Evolutionary conservation across 2,329 filamentous ascomycete genomes (phyloP).

Genomic region (Pyricularia pennisetigena): DNA sequence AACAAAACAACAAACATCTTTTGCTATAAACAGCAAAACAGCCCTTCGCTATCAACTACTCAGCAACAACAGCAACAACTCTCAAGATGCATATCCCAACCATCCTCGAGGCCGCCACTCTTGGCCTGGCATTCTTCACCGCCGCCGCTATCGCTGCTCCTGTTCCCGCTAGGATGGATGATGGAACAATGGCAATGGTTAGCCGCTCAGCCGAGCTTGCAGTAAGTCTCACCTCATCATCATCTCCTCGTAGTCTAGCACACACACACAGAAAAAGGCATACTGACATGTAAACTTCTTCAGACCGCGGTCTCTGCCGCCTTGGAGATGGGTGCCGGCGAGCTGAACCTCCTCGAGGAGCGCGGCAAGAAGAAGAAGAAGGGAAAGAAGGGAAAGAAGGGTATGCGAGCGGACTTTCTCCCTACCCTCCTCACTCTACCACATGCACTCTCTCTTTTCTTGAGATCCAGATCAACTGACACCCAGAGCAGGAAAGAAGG

Average conservation of each 20-base stretch:
- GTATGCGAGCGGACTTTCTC: neutral
- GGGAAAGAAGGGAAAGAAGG: slow-evolving; percentile 6
- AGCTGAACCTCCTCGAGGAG: neutral
- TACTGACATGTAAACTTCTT: neutral
- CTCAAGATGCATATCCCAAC: slow-evolving; percentile 2
- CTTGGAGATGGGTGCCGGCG: neutral
- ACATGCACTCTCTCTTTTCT: neutral
- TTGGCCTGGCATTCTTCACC: neutral
- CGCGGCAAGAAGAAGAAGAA: neutral
- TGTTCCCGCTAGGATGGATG: neutral
- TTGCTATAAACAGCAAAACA: neutral
- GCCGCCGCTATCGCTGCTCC: neutral
- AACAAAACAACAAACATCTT: neutral
- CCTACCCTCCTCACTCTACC: neutral
- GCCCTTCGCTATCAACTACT: neutral
- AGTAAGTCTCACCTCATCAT: neutral
- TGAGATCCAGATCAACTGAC: neutral
- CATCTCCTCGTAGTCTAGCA: neutral
- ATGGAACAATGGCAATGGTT: neutral
- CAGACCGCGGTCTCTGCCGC: neutral
- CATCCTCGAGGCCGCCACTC: slow-evolving; percentile 3
- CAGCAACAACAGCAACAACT: neutral
- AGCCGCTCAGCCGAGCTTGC: neutral
- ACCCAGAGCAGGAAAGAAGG: neutral
- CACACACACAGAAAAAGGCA: neutral